Conservation (phyloP, 148 eudicot genomes). For the Silene uniflora region DNA sequence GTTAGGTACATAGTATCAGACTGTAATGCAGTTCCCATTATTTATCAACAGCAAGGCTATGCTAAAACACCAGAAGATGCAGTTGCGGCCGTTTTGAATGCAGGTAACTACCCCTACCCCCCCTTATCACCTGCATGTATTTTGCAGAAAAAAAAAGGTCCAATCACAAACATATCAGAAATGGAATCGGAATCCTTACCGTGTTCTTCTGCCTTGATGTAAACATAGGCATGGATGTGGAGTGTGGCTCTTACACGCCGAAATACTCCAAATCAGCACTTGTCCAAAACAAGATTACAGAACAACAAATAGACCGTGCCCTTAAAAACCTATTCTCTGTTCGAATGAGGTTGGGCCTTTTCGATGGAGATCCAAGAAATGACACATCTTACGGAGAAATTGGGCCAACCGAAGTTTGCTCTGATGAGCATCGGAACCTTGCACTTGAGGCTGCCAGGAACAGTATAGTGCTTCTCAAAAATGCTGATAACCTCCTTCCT, state of each 20-base stretch:
- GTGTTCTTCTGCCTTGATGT: neutral
- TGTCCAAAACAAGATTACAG: constrained; percentile 34
- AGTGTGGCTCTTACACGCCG: constrained; percentile 46
- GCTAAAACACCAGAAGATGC: constrained; percentile 65
- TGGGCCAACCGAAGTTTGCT: constrained; percentile 49
- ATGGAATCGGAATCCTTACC: neutral
- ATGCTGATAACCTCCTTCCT: constrained; percentile 41
- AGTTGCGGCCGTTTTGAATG: constrained; percentile 55
- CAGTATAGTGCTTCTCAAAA: constrained; percentile 60
- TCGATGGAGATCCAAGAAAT: constrained; percentile 40
- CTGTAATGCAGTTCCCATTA: constrained; percentile 57
- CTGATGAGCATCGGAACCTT: constrained; percentile 44
- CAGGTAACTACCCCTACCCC: constrained; percentile 29
- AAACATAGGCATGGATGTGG: constrained; percentile 51
- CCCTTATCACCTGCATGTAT: no score
- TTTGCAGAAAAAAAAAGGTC: no score
- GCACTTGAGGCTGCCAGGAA: constrained; percentile 59
- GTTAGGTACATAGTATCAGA: constrained; percentile 63
- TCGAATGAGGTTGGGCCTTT: constrained; percentile 60
- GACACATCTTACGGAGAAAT: constrained; percentile 34
- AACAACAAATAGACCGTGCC: constrained; percentile 40
- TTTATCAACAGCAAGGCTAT: constrained; percentile 45
- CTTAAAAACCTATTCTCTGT: constrained; percentile 47
- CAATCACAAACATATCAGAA: no score
- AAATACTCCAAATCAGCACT: constrained; percentile 40